Base-by-base conservation (phyloP, 2,329 filamentous ascomycete species). In the Fusarium torulosum region DNA sequence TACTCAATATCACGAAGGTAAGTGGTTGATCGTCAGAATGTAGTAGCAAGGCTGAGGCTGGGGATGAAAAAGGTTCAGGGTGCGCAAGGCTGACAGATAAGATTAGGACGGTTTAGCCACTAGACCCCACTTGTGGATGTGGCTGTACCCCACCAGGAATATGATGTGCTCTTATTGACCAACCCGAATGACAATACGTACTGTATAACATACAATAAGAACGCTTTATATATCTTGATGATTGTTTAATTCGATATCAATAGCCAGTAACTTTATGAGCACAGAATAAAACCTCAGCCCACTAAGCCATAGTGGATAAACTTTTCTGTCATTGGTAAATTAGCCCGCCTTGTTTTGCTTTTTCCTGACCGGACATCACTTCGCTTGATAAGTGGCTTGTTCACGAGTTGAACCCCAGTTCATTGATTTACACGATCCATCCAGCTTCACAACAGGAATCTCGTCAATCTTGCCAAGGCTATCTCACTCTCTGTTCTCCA, bases 11-110 rank as follows among this genome's bases (percentile, higher is more conserved):
- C 29, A 45, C 27, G 21, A 49, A 23, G 40, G 57, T 49, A 37
- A 47, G 49, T 29, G 31, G 47, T 55, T 44, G 52, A 46, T 67
- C 41, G 38, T 66, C 57, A 29, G 55, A 55, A 53, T 57, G 63
- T 45, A 49, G 59, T 62, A 69, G 68, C 68, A 69, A 72, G 70
- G 70, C 70, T 72, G 70, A 72, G 68, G 67, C 67, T 61, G 58
- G 49, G 59, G 52, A 54, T 49, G 43, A 59, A 69, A 69, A 71
- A 67, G 70, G 43, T 68, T 63, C 52, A 21, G 53, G 51, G 55
- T 25, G 53, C 60, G 51, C 67, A 71, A 72, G 70, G 70, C 70
- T 72, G 70, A 71, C 41, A 47, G 41, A 33, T 15, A 25, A 27
- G 23, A 37, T 37, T 40, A 53, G 61, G 15, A 15, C 33, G 21